Base-by-base conservation (phyloP, 2,329 filamentous ascomycete species). In the Trichoderma gracile region DNA sequence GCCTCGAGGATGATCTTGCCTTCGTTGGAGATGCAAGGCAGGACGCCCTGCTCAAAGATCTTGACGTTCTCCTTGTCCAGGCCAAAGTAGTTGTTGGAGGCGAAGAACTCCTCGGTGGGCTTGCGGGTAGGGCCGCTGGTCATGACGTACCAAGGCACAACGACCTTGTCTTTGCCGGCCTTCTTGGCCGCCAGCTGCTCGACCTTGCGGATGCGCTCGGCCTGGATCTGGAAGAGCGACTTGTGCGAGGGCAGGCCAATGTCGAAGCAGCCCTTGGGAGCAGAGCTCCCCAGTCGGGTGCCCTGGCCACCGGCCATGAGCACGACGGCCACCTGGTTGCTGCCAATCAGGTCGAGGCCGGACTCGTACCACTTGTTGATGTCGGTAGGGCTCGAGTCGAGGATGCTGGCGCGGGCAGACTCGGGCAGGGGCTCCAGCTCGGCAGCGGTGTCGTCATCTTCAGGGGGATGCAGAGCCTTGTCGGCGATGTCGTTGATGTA, bases 61-160 rank as follows among this genome's bases (percentile, higher is more conserved):
- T 89, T 79, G 67, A 99, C 89, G 74, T 99, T 95, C 76, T 90
- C 87, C 78, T 91, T 86, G 70, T 89, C 84, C 66, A 99, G 80
- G 6, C 95, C 95, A 77, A 99, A 99, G 82, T 93, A 98, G 65
- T 86, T 86, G 82, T 98, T 84, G 78, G 96, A 84, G 76, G 90
- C 81, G 78, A 99, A 98, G 82, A 95, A 99, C 67, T 90, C 83
- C 82, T 97, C 91, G n/a, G 95, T 99, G 46, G 93, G 92, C 67
- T 87, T 87, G 70, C 93, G 87, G 8, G 95, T 99, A 52, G 95
- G 95, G 5, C 95, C 95, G 73, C 92, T 97, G 72, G 95, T 99
- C 95, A 99, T 99, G 78, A 99, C 92, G 80, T 99, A 99, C 95
- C 95, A 99, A 14, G 95, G 95, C 47, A 98, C 88, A 38, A 89